Conservation (phyloP, 371 early-diverging fungal species). For the Amoeboaphelidium protococcarum region DNA sequence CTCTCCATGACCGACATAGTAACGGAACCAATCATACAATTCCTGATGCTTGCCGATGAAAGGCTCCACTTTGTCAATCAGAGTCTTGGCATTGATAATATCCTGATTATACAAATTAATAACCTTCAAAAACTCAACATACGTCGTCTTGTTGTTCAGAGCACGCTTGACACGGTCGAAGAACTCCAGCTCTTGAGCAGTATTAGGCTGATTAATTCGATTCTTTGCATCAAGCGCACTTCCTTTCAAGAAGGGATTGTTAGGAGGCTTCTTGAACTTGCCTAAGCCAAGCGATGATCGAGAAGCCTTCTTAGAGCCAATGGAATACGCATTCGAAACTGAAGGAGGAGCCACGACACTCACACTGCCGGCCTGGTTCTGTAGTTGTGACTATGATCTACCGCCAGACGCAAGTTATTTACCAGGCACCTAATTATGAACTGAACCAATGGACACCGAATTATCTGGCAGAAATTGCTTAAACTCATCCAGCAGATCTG, state of each 20-base stretch:
- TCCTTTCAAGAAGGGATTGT: too few species aligned
- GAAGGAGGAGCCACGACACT: too few species aligned
- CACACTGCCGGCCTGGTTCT: too few species aligned
- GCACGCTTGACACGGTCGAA: conserved; percentile 69
- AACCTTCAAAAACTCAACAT: conserved; percentile 89
- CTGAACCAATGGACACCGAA: conserved; percentile 1
- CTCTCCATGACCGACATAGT: conserved; percentile 69
- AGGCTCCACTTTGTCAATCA: conserved; percentile 50
- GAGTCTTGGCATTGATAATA: conserved; percentile 51
- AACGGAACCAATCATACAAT: conserved; percentile 77
- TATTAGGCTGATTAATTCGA: too few species aligned
- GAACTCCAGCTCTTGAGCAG: conserved; percentile 46
- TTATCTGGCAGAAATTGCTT: conserved; percentile 77
- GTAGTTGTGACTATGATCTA: too few species aligned
- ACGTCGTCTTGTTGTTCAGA: conserved; percentile 54
- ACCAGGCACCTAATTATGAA: too few species aligned
- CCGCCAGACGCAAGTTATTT: too few species aligned
- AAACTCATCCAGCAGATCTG: conserved; percentile 79
- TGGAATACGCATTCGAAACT: too few species aligned
- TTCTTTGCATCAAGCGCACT: too few species aligned
- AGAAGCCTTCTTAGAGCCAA: too few species aligned
- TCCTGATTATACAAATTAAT: conserved; percentile 88
- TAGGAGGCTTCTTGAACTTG: too few species aligned
- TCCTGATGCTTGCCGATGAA: conserved; percentile 51
- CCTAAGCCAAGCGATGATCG: too few species aligned